A percentile compares a stretch with the other conserved stretches of the same genome.
Conservation (phyloP, 257 asterid species). For the Rehmannia glutinosa region DNA sequence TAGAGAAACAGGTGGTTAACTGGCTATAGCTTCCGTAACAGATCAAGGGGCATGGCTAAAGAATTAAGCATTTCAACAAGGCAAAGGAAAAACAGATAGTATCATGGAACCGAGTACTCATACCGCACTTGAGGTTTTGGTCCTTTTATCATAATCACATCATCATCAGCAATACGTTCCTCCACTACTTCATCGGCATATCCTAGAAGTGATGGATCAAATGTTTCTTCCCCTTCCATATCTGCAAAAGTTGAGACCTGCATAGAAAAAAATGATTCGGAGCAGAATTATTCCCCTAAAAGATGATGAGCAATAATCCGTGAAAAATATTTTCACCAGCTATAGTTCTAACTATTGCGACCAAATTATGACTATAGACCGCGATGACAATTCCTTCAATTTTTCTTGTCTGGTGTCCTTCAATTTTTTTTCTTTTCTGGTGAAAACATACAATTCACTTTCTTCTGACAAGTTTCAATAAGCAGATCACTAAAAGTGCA, state of each 20-base stretch:
- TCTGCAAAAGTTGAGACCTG: conserved; percentile 93
- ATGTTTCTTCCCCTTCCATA: conserved; percentile 95
- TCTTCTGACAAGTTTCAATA: not conserved
- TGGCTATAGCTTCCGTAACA: not conserved
- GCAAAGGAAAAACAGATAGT: not conserved
- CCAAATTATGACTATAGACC: not conserved
- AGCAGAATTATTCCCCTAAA: not conserved
- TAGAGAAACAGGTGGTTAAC: too few relatives aligned
- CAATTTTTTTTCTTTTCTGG: too few relatives aligned
- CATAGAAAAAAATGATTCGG: too few relatives aligned
- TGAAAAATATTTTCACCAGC: not conserved
- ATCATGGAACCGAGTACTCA: conserved; percentile 13
- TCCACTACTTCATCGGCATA: conserved; percentile 90
- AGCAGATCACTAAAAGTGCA: conserved; percentile 1
- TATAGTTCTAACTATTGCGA: not conserved
- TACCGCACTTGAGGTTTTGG: conserved; percentile 74
- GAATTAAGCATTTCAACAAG: not conserved
- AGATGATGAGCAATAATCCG: not conserved
- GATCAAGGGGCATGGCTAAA: not conserved
- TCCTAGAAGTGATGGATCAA: conserved; percentile 76
- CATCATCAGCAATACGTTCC: conserved; percentile 89
- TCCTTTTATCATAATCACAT: conserved; percentile 85
- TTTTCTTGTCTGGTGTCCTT: too few relatives aligned
- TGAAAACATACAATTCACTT: too few relatives aligned
- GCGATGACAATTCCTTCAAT: too few relatives aligned